Evolutionary conservation across 2,329 filamentous ascomycete species (phyloP).

Genomic region (Xylariaceae sp.): DNA sequence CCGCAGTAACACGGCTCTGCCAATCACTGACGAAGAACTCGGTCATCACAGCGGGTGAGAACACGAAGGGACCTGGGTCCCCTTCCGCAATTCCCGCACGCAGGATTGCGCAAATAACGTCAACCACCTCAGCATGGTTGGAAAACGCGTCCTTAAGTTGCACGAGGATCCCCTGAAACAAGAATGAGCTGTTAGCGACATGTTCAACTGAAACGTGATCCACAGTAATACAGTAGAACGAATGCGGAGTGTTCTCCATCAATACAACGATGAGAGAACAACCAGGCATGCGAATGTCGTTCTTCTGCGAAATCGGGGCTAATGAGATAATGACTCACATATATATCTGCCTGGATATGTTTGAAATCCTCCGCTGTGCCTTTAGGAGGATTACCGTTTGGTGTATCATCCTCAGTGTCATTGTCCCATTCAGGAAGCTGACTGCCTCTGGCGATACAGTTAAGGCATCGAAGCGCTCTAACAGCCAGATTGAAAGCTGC

Average conservation of each 20-base stretch:
- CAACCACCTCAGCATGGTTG: constrained; percentile 60
- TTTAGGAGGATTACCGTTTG: background rate
- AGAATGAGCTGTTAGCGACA: constrained; percentile 42
- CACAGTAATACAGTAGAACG: background rate
- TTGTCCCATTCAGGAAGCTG: constrained; percentile 61
- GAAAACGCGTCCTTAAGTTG: constrained; percentile 50
- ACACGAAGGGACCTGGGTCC: constrained; percentile 70
- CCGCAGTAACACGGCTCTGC: constrained; percentile 60
- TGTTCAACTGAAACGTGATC: constrained; percentile 34
- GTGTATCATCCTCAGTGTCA: constrained; percentile 41
- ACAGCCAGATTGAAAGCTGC: constrained; percentile 46
- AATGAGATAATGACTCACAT: constrained; percentile 32
- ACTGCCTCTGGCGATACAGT: constrained; percentile 65
- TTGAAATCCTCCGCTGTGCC: constrained; percentile 18
- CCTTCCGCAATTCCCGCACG: constrained; percentile 71
- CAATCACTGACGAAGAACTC: constrained; percentile 56
- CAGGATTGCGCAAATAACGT: constrained; percentile 66
- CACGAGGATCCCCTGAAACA: constrained; percentile 22
- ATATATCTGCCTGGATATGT: constrained; percentile 43
- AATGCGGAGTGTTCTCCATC: too few species aligned
- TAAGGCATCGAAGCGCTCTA: constrained; percentile 60
- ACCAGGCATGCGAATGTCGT: background rate
- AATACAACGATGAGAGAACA: too few species aligned
- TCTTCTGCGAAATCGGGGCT: background rate
- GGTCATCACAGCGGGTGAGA: constrained; percentile 61